A percentile compares a stretch with the other conserved stretches of the same genome.
Conservation (phyloP, 2,329 filamentous ascomycete genomes). For the Mycosphaerelloides madeirae region DNA sequence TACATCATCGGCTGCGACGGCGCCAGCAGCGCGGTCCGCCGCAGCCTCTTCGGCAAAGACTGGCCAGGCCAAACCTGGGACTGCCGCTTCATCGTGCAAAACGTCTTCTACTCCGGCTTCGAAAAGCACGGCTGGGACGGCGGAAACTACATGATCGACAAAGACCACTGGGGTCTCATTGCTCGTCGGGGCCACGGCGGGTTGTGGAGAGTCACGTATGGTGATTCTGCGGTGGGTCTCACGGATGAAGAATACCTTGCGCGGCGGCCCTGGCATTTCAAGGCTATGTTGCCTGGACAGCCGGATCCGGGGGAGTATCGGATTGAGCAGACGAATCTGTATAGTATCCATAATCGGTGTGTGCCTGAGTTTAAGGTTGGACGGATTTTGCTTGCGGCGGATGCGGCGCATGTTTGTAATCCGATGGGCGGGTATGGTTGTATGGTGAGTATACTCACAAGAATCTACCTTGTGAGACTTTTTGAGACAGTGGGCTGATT, state of each 20-base stretch:
- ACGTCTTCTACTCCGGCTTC: conserved; percentile 32
- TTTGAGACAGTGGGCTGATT: too few relatives aligned
- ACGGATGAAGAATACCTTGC: conserved; percentile 24
- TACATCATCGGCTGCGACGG: conserved; percentile 30
- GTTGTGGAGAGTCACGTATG: conserved; percentile 41
- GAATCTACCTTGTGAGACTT: too few relatives aligned
- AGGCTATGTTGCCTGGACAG: conserved; percentile 22
- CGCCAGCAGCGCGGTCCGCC: conserved; percentile 21
- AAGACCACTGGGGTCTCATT: conserved; percentile 30
- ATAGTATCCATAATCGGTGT: conserved; percentile 40
- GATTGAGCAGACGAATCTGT: conserved; percentile 36
- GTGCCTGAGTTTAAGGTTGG: conserved; percentile 31
- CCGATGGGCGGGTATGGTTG: conserved; percentile 24
- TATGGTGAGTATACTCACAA: too few relatives aligned
- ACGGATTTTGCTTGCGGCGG: conserved; percentile 35
- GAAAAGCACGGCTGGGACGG: conserved; percentile 36
- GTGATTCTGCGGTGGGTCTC: conserved; percentile 30
- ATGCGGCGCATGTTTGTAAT: conserved; percentile 35
- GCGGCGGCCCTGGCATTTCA: conserved; percentile 20
- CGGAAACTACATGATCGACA: conserved; percentile 40
- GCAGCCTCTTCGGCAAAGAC: conserved; percentile 22
- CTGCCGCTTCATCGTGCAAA: conserved; percentile 21
- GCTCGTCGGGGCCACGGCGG: conserved; percentile 26
- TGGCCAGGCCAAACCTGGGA: conserved; percentile 24
- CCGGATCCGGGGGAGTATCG: conserved; percentile 29